Evolutionary conservation across 2,329 filamentous ascomycete species (phyloP), one percentile per base, ranked within the genome.

Genomic region (Colletotrichum liriopes): DNA sequence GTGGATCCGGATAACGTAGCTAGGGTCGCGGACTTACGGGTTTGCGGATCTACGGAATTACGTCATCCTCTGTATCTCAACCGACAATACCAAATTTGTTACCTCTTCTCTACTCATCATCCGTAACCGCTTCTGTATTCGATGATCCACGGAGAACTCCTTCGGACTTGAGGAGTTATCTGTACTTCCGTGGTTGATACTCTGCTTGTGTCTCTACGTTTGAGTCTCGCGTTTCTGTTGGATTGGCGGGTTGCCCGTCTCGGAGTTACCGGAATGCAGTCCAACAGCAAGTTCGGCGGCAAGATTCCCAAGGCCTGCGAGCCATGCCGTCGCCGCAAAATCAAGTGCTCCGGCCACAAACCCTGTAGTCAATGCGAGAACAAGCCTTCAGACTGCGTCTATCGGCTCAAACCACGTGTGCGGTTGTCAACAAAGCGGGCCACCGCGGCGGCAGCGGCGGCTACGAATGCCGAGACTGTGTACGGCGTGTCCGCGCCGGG

Each of bases 371-470:
- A 75, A 20, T 75, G 74, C 26, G 67, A 59, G 23, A 71, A 66
- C 29, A 73, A 69, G 37, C 74, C 68, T 8, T 73, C 65, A 1
- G 62, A 65, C 41, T 76, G 75, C 71, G 43, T 67, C 9, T 76
- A 76, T 49, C 73, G 75, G 18, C 64, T 68, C n/a, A 76, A 75
- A 23, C 64, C 73, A 23, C 71, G 63, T n/a, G 52, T 72, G 47
- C 52, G 62, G 32, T 37, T 66, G n/a, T 58, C 70, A 8, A 58
- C 54, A 77, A 81, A 43, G 77, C 82, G 73, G 82, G 47, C 16
- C 41, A 85, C 77, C 2, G 29, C 29, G 29, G 29, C 29, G 29
- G 29, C 23, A 81, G 83, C 79, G 82, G 80, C 77, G 77, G 80
- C 76, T 76, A 79, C 77, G 74, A 82, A 81, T 74, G 73, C 81